Evolutionary conservation across 495 filamentous ascomycete species (phyloP), one percentile per base, ranked within the genome.

Genomic region (Xylaria flabelliformis): DNA sequence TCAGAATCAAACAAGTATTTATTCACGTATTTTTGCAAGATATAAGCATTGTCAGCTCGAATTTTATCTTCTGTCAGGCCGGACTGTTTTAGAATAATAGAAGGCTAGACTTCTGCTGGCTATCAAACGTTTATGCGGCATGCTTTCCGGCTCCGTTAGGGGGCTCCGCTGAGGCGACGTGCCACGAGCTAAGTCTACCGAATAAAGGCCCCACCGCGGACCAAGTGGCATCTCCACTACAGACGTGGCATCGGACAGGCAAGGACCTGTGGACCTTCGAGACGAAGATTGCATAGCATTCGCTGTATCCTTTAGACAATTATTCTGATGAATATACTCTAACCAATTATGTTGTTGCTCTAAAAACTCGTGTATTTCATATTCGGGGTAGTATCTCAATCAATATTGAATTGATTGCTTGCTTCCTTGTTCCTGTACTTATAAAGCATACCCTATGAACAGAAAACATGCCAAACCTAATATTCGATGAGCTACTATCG

Each of bases 171-270:
- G 50, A 42, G 21, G 50, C 9, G 50, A 26, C 50, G n/a, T 24
- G 12, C 50, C 21, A 8, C 26, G 13, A 53, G 50, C 50, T 53
- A 53, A 53, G 50, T 26, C 12, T 24, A 53, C 50, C 50, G 50
- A 53, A 53, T 2, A 53, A 53, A 26, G 9, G 50, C 50, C 50
- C 50, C 50, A 26, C 50, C 50, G 50, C 50, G 50, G 50, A 53
- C 50, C 50, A 53, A 53, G 50, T 53, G 50, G 21, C 50, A 53
- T 53, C 50, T 53, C 50, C 50, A 53, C 50, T 10, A 21, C 12
- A 53, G 50, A 53, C 50, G 50, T 53, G 50, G 50, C 50, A 53
- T 53, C 50, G 17, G 50, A 53, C 21, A 13, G 21, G n/a, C n/a
- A n/a, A n/a, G n/a, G 19, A 24, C 48, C 2, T 29, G n/a, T 21